Evolutionary conservation across 768 basidiomycete genomes (phyloP).

Genomic region (Strobilomyces dryophilus): DNA sequence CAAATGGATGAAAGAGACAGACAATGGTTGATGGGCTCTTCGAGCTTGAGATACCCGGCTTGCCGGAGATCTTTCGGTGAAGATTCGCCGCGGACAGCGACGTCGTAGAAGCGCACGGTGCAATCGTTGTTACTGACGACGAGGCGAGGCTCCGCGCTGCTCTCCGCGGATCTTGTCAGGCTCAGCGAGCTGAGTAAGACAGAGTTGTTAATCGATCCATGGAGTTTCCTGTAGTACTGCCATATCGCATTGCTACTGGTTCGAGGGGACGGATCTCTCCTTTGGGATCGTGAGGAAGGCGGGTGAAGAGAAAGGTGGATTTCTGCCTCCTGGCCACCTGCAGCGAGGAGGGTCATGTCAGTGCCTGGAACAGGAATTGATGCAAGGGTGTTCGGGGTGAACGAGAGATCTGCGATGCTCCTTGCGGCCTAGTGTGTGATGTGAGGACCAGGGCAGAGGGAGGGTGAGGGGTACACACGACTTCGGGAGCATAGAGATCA

Average conservation of each 20-base stretch:
- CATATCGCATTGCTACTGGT: slow-evolving; percentile 34
- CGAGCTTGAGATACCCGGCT: slow-evolving; percentile 52
- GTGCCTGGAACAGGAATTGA: slow-evolving; percentile 49
- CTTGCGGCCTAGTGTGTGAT: slow-evolving; percentile 38
- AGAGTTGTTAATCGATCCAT: slow-evolving; percentile 80
- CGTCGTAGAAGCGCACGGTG: slow-evolving; percentile 75
- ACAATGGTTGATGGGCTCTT: slow-evolving; percentile 83
- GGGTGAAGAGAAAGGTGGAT: slow-evolving; percentile 57
- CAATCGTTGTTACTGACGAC: slow-evolving; percentile 86
- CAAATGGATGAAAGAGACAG: slow-evolving; percentile 26
- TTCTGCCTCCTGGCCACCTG: slow-evolving; percentile 71
- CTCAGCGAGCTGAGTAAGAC: slow-evolving; percentile 62
- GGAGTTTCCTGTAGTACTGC: slow-evolving; percentile 51
- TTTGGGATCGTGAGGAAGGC: slow-evolving; percentile 22
- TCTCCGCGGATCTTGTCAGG: slow-evolving; percentile 55
- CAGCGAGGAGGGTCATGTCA: slow-evolving; percentile 62
- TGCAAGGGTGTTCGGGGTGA: slow-evolving; percentile 61
- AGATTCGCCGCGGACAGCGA: slow-evolving; percentile 50
- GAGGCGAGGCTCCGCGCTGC: slow-evolving; percentile 69
- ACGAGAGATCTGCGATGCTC: slow-evolving; percentile 49
- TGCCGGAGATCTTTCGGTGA: slow-evolving; percentile 41
- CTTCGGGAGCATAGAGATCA: slow-evolving; percentile 44
- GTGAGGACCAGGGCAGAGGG: slow-evolving; percentile 13
- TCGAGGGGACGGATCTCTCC: slow-evolving; percentile 11
- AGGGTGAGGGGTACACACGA: slow-evolving; percentile 35